Evolutionary conservation across 1,284 basidiomycete species (phyloP).

Genomic region (Papiliotrema terrestris): DNA sequence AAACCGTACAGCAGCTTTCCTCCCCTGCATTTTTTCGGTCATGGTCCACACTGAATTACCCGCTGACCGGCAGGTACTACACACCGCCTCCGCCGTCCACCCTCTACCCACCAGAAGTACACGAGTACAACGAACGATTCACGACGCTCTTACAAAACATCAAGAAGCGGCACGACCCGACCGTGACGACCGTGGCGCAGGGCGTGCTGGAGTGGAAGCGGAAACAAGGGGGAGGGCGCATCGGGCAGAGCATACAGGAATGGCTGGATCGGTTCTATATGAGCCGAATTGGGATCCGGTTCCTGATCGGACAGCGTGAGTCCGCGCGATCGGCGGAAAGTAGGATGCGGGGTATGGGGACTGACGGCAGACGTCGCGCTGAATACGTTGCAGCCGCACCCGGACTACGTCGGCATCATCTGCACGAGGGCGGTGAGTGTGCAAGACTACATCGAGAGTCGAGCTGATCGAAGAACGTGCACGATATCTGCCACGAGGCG

Average conservation of each 20-base stretch:
- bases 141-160: conserved; percentile 84
- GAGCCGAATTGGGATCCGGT: conserved; percentile 93
- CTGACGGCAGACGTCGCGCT: conserved; percentile 73
- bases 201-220: conserved; percentile 65
- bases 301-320: conserved; percentile 73
- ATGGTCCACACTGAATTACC: too few species aligned
- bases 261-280: conserved; percentile 98
- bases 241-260: conserved; percentile 81
- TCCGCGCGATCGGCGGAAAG: neutral
- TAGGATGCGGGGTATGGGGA: neutral
- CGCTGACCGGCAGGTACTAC: conserved; percentile 65
- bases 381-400: conserved; percentile 81
- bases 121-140: conserved; percentile 89
- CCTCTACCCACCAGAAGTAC: conserved; percentile 86
- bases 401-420: conserved; percentile 96
- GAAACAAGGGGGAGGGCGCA: conserved; percentile 45
- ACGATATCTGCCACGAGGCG: conserved; percentile 95
- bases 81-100: conserved; percentile 63
- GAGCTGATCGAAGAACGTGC: conserved; percentile 63
- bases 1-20: too few species aligned
- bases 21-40: too few species aligned
- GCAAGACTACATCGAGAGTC: neutral
- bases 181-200: conserved; percentile 94
- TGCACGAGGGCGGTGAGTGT: conserved; percentile 79
- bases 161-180: conserved; percentile 94